Base-by-base conservation (phyloP, 2,329 filamentous ascomycete genomes). In the Phialophora macrospora region DNA sequence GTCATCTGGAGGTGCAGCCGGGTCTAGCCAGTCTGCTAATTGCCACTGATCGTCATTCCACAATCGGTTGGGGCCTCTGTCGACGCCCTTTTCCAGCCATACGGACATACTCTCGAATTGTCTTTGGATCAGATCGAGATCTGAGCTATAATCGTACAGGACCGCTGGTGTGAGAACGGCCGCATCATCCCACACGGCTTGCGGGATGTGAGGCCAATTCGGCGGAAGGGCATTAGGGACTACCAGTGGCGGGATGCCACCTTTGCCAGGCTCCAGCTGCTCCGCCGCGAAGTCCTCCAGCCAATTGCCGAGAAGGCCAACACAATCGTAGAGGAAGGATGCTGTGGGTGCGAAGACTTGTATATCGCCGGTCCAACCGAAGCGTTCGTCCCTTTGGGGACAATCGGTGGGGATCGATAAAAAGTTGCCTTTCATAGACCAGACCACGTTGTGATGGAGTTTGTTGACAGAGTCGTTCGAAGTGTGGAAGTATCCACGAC, bases 351-450 rank as follows among this genome's bases (percentile, higher is more conserved):
- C 75, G 64, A 87, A 87, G 0, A 80, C 78, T 46, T 81, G 81
- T 7, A 79, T 75, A 68, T 85, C 81, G 14, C 85, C 81, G 0
- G 81, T 83, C 85, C 84, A 84, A 22, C 82, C 81, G 6, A 86
- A 73, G 0, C 84, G 78, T 73, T 86, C 84, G 60, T 86, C 83
- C 0, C 83, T 77, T 67, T 86, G 83, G 0, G 84, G 84, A 67
- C 84, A 86, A 69, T 88, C 86, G 0, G 85, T 87, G 0, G 85
- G 85, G 0, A 87, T 74, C 0, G 80, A 81, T 2, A 87, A 68
- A 69, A 88, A 87, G 68, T 88, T 88, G 0, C 84, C 84, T 28
- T 80, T 79, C 81, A 87, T 86, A 4, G 80, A 80, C 85, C 85
- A 87, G 30, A 76, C 71, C 0, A 84, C 79, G 61, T 88, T 88